Conservation (phyloP, 2,329 filamentous ascomycete genomes). For the Fusarium anguioides region DNA sequence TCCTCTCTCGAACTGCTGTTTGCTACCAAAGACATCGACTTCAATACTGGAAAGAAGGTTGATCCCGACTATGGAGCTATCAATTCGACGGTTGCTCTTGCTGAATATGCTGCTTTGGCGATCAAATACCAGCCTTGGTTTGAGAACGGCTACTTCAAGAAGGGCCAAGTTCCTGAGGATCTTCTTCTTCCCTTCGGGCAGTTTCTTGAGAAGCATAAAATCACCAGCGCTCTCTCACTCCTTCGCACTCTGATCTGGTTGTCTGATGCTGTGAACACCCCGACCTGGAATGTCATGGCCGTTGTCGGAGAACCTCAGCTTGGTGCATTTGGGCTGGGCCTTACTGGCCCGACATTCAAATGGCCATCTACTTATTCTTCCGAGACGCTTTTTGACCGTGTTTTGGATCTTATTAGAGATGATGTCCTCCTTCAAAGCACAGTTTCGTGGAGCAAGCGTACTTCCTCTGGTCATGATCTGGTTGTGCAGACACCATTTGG, state of each 20-base stretch:
- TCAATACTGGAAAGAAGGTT: constrained; percentile 13
- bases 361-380: constrained; percentile 19
- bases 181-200: constrained; percentile 29
- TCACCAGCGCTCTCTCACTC: constrained; percentile 2
- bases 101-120: constrained; percentile 7
- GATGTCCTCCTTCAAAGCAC: constrained; percentile 29
- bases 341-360: constrained; percentile 18
- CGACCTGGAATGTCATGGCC: constrained; percentile 31
- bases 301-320: constrained; percentile 26
- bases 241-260: constrained; percentile 23
- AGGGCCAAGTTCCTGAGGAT: constrained; percentile 4
- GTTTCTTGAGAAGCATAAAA: constrained; percentile 10
- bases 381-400: constrained; percentile 19
- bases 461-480: not conserved
- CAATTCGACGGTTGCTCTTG: not conserved
- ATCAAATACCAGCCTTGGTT: constrained; percentile 28
- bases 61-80: constrained; percentile 16
- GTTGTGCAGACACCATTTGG: constrained; percentile 27
- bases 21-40: constrained; percentile 15
- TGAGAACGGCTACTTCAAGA: constrained; percentile 30
- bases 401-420: constrained; percentile 4
- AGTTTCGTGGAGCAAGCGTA: constrained; percentile 9
- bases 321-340: constrained; percentile 5
- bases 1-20: not conserved
- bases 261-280: constrained; percentile 7